phyloP scores from a whole-genome alignment of 2,329 filamentous ascomycete species.

The Pseudopithomyces maydicus region DNA sequence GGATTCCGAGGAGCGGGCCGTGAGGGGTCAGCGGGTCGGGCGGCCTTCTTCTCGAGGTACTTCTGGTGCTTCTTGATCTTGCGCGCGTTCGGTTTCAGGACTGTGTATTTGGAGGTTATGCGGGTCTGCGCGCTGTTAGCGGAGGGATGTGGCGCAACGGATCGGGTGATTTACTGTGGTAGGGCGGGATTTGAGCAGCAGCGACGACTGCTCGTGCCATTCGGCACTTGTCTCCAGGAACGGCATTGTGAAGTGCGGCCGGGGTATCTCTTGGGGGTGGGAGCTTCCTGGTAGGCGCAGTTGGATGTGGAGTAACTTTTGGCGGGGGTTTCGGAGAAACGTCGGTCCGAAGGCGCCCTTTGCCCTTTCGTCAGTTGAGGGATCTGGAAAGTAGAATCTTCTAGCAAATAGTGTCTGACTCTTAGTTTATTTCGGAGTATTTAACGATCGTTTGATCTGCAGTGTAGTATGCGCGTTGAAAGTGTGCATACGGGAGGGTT shows the following conservation, averaged over 20 bases:
- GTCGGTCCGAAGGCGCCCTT: conserved; percentile 1
- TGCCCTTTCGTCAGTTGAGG: background rate
- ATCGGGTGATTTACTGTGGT: conserved; percentile 66
- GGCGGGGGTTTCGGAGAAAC: conserved; percentile 6
- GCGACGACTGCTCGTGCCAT: conserved; percentile 86
- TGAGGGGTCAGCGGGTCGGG: conserved; percentile 28
- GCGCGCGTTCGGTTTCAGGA: conserved; percentile 54
- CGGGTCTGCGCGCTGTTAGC: conserved; percentile 65
- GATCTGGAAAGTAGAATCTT: background rate
- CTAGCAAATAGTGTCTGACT: background rate
- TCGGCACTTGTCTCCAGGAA: conserved; percentile 82
- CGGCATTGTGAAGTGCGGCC: conserved; percentile 63
- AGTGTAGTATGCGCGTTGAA: background rate
- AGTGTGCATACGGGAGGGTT: background rate
- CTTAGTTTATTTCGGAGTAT: background rate
- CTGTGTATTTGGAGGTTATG: conserved; percentile 91
- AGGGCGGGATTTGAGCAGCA: conserved; percentile 85
- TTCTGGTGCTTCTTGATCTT: conserved; percentile 42
- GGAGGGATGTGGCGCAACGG: background rate
- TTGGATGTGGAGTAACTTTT: conserved; percentile 6
- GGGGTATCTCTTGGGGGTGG: background rate
- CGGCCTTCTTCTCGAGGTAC: conserved; percentile 34
- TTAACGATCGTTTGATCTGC: background rate
- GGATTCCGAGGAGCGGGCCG: conserved; percentile 37
- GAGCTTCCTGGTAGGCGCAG: background rate